These are phyloP conservation scores for Sphagnum contortum DNA, from an alignment of 225 moss, liverwort and hornwort species.

Conservation along the genomic window DNA sequence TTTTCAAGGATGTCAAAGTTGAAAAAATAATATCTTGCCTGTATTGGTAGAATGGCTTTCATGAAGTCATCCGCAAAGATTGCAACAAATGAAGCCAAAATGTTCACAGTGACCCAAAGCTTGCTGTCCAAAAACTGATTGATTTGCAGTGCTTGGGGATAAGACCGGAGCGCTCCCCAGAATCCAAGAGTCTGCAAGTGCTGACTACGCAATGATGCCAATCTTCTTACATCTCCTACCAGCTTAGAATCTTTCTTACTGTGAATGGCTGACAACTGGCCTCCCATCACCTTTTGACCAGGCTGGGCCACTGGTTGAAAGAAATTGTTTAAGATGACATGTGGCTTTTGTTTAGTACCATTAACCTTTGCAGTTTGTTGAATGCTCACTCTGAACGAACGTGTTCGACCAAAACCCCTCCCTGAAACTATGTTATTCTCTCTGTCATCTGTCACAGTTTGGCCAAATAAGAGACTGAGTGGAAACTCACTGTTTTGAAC, in stretches of 20 bases:
- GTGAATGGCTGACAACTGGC: too few relatives aligned
- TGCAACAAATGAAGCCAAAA: constrained; percentile 75
- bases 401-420: background rate
- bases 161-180: constrained; percentile 53
- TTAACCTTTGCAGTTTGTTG: too few relatives aligned
- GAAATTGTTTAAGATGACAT: too few relatives aligned
- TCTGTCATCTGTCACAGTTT: constrained; percentile 10
- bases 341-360: too few relatives aligned
- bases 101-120: constrained; percentile 61
- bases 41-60: constrained; percentile 58
- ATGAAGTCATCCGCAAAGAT: constrained; percentile 82
- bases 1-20: too few relatives aligned
- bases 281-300: too few relatives aligned
- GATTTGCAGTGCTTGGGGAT: constrained; percentile 30
- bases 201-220: constrained; percentile 20
- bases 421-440: background rate
- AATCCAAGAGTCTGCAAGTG: constrained; percentile 41
- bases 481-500: constrained; percentile 34
- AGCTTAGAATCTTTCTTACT: too few relatives aligned
- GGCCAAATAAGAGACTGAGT: constrained; percentile 60
- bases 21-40: background rate
- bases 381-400: too few relatives aligned
- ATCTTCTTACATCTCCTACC: constrained; percentile 11
- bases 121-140: constrained; percentile 57
- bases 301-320: too few relatives aligned